phyloP scores from a whole-genome alignment of 345 rosid species.

The Orychophragmus violaceus region DNA sequence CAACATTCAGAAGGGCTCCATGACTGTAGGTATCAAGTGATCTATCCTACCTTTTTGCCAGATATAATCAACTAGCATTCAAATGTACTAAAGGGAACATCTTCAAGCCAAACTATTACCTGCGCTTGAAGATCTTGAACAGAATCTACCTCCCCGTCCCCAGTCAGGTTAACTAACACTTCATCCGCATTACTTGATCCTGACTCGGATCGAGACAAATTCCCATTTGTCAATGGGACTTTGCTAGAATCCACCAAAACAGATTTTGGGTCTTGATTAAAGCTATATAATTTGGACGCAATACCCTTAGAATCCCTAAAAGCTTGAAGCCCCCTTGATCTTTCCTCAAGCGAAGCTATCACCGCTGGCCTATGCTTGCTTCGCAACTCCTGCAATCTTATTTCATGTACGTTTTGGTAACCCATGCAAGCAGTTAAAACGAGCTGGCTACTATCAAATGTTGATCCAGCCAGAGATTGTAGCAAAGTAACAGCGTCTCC shows the following conservation, averaged over 20 bases:
- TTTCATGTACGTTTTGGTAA: slow-evolving; percentile 82
- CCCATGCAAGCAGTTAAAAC: slow-evolving; percentile 99
- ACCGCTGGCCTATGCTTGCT: slow-evolving; percentile 84
- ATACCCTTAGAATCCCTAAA: slow-evolving; percentile 87
- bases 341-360: slow-evolving; percentile 73
- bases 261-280: slow-evolving; percentile 74
- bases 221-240: slow-evolving; percentile 45
- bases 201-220: slow-evolving; percentile 64
- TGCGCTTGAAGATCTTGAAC: slow-evolving; percentile 86
- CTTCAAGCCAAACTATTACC: slow-evolving; percentile 39
- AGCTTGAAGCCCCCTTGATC: slow-evolving; percentile 90
- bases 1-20: slow-evolving; percentile 1
- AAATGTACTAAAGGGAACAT: slow-evolving; percentile 1
- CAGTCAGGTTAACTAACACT: slow-evolving; percentile 58
- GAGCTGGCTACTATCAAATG: slow-evolving; percentile 99
- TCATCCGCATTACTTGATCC: slow-evolving; percentile 76
- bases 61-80: not conserved
- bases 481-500: slow-evolving; percentile 98
- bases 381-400: slow-evolving; percentile 71
- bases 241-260: slow-evolving; percentile 52
- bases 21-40: slow-evolving; percentile 6
- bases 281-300: slow-evolving; percentile 84
- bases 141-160: slow-evolving; percentile 64
- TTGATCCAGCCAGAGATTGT: slow-evolving; percentile 93
- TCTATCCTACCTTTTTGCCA: not conserved